These are phyloP conservation scores for Ogataea sp. DNA, from an alignment of 805 yeast genomes.

Conservation along the genomic window DNA sequence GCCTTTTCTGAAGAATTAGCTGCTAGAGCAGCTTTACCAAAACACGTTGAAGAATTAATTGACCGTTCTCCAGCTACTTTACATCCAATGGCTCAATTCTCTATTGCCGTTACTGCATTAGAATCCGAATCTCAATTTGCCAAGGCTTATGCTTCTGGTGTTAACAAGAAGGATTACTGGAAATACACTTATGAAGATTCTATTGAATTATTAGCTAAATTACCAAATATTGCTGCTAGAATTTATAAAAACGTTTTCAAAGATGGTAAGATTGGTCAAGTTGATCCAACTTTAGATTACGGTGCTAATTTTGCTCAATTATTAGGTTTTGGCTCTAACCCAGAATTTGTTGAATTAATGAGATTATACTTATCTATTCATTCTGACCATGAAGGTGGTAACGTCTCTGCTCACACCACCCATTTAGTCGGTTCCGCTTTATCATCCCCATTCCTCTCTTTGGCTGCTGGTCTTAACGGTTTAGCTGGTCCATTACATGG, in stretches of 20 bases:
- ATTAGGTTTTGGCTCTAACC: conserved; percentile 51
- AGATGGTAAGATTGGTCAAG: conserved; percentile 58
- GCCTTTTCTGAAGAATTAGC: conserved; percentile 71
- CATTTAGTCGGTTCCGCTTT: conserved; percentile 81
- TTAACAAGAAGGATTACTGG: conserved; percentile 79
- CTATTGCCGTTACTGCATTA: conserved; percentile 74
- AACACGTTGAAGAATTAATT: conserved; percentile 64
- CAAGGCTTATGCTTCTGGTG: conserved; percentile 80
- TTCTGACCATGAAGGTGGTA: conserved; percentile 88
- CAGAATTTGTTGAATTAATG: conserved; percentile 70
- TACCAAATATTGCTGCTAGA: conserved; percentile 74
- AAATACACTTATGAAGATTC: conserved; percentile 76
- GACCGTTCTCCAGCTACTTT: conserved; percentile 68
- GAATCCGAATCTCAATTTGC: conserved; percentile 79
- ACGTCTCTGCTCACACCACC: conserved; percentile 81
- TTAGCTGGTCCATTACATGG: conserved; percentile 86
- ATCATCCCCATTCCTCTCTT: conserved; percentile 68
- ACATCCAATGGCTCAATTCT: conserved; percentile 88
- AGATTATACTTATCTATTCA: conserved; percentile 77
- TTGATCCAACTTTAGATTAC: conserved; percentile 53
- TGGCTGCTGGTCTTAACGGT: conserved; percentile 80
- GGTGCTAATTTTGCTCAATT: conserved; percentile 53
- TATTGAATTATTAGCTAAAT: conserved; percentile 70
- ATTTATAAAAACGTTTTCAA: conserved; percentile 80
- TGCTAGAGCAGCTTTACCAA: conserved; percentile 69